phyloP scores from a whole-genome alignment of 257 asterid species.

The Rehmannia glutinosa region DNA sequence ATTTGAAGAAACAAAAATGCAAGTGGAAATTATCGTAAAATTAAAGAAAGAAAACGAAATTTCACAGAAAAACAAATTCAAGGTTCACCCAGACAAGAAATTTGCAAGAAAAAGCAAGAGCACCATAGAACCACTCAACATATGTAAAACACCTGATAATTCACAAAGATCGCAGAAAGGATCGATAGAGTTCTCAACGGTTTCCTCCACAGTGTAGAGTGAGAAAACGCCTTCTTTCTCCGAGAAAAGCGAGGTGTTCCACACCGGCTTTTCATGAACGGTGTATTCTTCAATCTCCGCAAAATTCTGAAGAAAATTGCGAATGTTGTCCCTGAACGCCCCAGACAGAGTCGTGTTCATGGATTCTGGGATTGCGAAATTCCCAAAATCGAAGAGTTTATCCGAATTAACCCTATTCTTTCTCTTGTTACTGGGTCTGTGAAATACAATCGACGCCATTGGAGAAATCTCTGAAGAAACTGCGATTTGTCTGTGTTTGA shows the following conservation, averaged over 20 bases:
- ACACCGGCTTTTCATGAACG: slow-evolving; percentile 48
- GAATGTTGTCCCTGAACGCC: slow-evolving; percentile 56
- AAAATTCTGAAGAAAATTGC: slow-evolving; percentile 44
- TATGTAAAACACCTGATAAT: slow-evolving; percentile 44
- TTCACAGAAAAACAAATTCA: neutral
- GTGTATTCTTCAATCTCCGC: slow-evolving; percentile 40
- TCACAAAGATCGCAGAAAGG: slow-evolving; percentile 70
- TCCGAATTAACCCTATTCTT: slow-evolving; percentile 29
- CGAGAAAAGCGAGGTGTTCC: slow-evolving; percentile 42
- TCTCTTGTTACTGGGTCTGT: slow-evolving; percentile 31
- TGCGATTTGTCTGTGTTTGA: neutral
- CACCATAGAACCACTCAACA: too few relatives aligned
- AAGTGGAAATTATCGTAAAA: neutral
- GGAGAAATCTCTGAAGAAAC: too few relatives aligned
- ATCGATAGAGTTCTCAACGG: slow-evolving; percentile 37
- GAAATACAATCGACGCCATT: slow-evolving; percentile 44
- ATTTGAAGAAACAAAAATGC: neutral
- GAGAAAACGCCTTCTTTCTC: slow-evolving; percentile 44
- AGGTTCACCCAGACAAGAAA: neutral
- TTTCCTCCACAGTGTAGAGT: slow-evolving; percentile 61
- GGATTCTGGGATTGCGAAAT: slow-evolving; percentile 26
- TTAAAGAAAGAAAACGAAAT: neutral
- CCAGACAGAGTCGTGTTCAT: slow-evolving; percentile 27
- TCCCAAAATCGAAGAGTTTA: slow-evolving; percentile 38
- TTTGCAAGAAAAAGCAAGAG: too few relatives aligned